Conservation (phyloP, 176 grass and related monocot species). For the Poa pratensis region DNA sequence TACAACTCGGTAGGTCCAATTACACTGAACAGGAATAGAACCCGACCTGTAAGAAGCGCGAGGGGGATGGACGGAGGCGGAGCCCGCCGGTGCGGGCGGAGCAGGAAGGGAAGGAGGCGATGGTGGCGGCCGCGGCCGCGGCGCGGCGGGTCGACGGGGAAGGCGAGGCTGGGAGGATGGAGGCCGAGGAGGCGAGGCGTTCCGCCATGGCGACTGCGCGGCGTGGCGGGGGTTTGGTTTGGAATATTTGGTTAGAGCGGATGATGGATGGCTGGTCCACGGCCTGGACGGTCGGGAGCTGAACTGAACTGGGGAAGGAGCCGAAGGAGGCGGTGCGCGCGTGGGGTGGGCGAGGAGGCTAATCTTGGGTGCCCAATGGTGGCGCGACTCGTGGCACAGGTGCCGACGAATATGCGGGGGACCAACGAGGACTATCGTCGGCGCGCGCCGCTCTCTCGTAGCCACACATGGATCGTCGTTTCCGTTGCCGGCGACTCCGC, state of each 20-base stretch:
- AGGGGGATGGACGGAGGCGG: slow-evolving; percentile 18
- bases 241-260: slow-evolving; percentile 2
- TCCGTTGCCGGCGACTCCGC: not conserved
- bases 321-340: not conserved
- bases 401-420: not conserved
- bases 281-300: not conserved
- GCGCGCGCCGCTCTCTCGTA: not conserved
- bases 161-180: slow-evolving; percentile 38
- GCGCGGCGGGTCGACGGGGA: slow-evolving; percentile 32
- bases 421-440: not conserved
- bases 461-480: not conserved
- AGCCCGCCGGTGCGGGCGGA: slow-evolving; percentile 35
- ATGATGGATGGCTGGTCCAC: slow-evolving; percentile 14
- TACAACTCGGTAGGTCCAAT: not conserved
- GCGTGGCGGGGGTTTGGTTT: not conserved
- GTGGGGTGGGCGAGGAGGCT: slow-evolving; percentile 34
- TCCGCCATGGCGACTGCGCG: slow-evolving; percentile 45
- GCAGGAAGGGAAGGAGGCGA: slow-evolving; percentile 37
- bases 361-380: slow-evolving; percentile 33
- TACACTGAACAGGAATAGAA: no score
- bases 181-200: slow-evolving; percentile 46
- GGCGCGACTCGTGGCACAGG: not conserved
- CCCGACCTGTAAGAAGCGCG: slow-evolving; percentile 23
- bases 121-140: slow-evolving; percentile 1
- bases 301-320: not conserved